These are phyloP conservation scores for Gnetum montanum DNA, from an alignment of 75 land plant genomes.

Conservation along the genomic window DNA sequence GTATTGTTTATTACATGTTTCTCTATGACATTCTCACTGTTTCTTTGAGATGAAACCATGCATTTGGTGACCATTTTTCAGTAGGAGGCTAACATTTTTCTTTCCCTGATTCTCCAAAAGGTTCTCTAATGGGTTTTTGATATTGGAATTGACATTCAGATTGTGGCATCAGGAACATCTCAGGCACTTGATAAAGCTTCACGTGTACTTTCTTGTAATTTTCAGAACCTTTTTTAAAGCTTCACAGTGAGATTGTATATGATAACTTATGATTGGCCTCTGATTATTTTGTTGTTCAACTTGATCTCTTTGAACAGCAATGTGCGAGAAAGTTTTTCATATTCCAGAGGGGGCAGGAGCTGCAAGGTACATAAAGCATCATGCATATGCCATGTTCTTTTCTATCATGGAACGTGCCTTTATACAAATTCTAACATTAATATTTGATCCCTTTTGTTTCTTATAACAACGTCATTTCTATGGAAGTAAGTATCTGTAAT, in stretches of 20 bases:
- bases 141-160: slow-evolving; percentile 20
- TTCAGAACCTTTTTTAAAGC: background rate
- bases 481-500: background rate
- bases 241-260: background rate
- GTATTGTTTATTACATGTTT: slow-evolving; percentile 18
- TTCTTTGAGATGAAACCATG: background rate
- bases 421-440: background rate
- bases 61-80: background rate
- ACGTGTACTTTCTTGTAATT: slow-evolving; percentile 56
- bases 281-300: background rate
- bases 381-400: background rate
- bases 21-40: background rate
- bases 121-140: background rate
- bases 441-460: background rate
- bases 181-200: slow-evolving; percentile 44
- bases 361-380: slow-evolving; percentile 47
- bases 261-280: background rate
- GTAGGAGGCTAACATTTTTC: too few relatives aligned
- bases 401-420: background rate
- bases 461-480: background rate
- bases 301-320: slow-evolving; percentile 35
- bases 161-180: slow-evolving; percentile 50
- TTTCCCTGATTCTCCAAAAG: too few relatives aligned
- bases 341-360: slow-evolving; percentile 65
- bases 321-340: slow-evolving; percentile 47